Conservation (phyloP, 108 stramenopile genomes). For the Conticribra weissflogii region DNA sequence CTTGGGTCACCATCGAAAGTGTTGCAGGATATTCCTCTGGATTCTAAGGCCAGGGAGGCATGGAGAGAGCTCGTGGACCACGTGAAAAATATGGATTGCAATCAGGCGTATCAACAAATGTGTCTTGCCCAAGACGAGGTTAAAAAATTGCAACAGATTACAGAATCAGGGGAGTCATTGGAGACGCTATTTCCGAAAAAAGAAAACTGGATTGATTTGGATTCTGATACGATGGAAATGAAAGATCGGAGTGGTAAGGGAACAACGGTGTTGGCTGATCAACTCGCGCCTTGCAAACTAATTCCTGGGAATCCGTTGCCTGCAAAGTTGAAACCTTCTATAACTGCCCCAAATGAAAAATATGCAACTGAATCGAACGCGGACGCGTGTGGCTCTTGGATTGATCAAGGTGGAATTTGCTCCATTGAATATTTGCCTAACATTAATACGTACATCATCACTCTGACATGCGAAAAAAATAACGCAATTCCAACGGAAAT, state of each 20-base stretch:
- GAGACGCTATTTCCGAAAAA: no score
- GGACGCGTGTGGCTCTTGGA: conserved; percentile 23
- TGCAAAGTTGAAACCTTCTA: no score
- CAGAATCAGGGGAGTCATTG: no score
- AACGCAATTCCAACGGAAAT: conserved; percentile 3
- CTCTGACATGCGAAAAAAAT: conserved; percentile 4
- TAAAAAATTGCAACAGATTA: conserved; percentile 18
- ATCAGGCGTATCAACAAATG: conserved; percentile 42
- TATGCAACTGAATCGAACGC: neutral
- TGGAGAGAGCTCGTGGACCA: conserved; percentile 23
- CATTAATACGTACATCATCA: conserved; percentile 36
- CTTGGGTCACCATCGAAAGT: no score
- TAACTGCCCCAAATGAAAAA: neutral
- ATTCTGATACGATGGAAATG: no score
- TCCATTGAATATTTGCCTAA: conserved; percentile 49
- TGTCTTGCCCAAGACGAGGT: conserved; percentile 46
- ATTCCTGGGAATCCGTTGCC: no score
- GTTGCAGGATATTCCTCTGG: neutral
- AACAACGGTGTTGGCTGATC: neutral
- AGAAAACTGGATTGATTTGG: no score
- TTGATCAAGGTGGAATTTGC: conserved; percentile 23
- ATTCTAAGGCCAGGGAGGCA: conserved; percentile 10
- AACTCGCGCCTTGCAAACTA: neutral
- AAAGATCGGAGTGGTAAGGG: no score
- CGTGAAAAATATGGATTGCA: conserved; percentile 23